Percentiles rank a stretch among this genome's conserved stretches.
Evolutionary conservation across 257 asterid species (phyloP).

Genomic region (Sherardia arvensis): DNA sequence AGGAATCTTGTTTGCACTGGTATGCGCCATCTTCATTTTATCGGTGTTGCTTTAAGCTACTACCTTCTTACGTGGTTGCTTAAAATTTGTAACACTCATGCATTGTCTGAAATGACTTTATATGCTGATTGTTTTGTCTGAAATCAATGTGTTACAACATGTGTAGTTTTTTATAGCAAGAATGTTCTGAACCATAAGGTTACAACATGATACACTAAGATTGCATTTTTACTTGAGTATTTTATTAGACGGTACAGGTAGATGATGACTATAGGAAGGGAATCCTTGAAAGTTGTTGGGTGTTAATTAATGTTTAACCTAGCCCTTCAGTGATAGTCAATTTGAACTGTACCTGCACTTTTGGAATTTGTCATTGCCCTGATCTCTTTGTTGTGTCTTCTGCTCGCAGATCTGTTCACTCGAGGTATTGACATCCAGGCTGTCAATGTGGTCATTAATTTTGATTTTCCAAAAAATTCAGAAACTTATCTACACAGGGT

Average conservation of each 20-base stretch:
- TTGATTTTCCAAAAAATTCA: constrained; percentile 75
- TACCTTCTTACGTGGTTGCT: not conserved
- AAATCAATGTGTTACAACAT: not conserved
- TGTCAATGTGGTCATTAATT: constrained; percentile 77
- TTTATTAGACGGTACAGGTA: not conserved
- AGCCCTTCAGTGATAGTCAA: not conserved
- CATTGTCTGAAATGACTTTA: not conserved
- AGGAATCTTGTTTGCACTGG: constrained; percentile 97
- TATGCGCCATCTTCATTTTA: constrained; percentile 15
- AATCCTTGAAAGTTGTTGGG: not conserved
- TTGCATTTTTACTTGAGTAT: not conserved
- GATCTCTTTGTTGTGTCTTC: constrained; percentile 3
- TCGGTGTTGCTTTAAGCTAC: not conserved
- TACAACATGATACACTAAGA: too few species aligned
- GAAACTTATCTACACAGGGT: constrained; percentile 92
- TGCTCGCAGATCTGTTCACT: constrained; percentile 65
- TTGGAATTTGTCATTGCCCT: constrained; percentile 7
- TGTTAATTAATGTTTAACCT: not conserved
- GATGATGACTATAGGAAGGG: not conserved
- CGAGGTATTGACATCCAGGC: constrained; percentile 93
- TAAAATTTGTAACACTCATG: too few species aligned
- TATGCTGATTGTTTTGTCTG: not conserved
- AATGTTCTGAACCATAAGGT: too few species aligned
- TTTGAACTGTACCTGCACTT: not conserved
- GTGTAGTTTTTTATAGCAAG: too few species aligned